Conservation (phyloP, 192 early-diverging fungal species). For the Dissophora ornata region DNA sequence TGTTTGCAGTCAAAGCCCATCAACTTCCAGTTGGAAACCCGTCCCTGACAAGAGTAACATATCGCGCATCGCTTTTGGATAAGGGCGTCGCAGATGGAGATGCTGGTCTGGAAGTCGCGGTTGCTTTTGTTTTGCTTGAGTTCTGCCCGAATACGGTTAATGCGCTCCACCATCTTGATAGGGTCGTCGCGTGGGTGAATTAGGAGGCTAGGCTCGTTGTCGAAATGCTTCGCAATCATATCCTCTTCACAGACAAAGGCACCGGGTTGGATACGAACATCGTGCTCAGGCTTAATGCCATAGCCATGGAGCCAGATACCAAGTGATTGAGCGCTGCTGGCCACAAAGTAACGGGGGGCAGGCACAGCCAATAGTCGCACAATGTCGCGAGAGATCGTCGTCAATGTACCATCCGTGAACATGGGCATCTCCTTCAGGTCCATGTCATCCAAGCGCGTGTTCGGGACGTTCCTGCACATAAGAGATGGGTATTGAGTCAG, state of each 20-base stretch:
- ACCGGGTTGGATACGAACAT: conserved; percentile 63
- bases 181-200: conserved; percentile 32
- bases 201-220: conserved; percentile 42
- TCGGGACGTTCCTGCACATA: conserved; percentile 41
- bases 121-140: conserved; percentile 54
- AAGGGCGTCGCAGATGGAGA: conserved; percentile 47
- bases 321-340: conserved; percentile 64
- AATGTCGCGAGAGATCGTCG: conserved; percentile 63
- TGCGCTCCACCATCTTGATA: conserved; percentile 54
- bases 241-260: conserved; percentile 65
- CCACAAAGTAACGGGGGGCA: conserved; percentile 61
- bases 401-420: conserved; percentile 66
- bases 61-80: conserved; percentile 60
- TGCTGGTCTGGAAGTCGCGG: conserved; percentile 30
- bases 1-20: conserved; percentile 65
- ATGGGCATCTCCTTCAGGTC: conserved; percentile 55
- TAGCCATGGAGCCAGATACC: conserved; percentile 67
- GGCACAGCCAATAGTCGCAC: conserved; percentile 54
- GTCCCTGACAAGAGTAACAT: conserved; percentile 62
- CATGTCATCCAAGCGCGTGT: conserved; percentile 49
- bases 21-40: conserved; percentile 62
- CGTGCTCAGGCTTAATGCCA: conserved; percentile 62
- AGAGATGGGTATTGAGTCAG: background rate
- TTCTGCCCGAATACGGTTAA: conserved; percentile 56
- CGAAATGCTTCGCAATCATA: conserved; percentile 67